Percentiles rank a stretch among this genome's conserved stretches.
Evolutionary conservation across 2,329 filamentous ascomycete genomes (phyloP).

Genomic region (Cladosporium sp.): DNA sequence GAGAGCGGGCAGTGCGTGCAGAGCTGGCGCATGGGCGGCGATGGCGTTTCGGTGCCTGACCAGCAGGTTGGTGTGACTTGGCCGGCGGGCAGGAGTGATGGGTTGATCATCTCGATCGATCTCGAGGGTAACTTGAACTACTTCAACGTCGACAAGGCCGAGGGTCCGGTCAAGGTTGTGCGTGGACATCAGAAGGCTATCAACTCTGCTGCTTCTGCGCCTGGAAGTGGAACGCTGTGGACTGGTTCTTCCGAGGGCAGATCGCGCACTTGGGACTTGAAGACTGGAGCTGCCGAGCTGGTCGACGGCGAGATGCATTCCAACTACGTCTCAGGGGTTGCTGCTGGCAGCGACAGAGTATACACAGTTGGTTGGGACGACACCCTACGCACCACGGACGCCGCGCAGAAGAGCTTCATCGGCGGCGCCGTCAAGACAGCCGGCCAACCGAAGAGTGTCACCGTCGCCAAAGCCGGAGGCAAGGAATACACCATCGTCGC

Average conservation of each 20-base stretch:
- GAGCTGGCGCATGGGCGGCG: constrained; percentile 79
- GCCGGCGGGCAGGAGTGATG: constrained; percentile 76
- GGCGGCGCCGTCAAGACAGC: constrained; percentile 64
- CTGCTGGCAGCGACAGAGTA: constrained; percentile 53
- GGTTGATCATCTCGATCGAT: constrained; percentile 84
- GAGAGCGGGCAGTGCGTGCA: constrained; percentile 73
- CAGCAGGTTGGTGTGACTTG: constrained; percentile 96
- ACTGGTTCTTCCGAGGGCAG: constrained; percentile 92
- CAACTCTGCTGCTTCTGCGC: constrained; percentile 65
- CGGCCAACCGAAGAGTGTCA: constrained; percentile 76
- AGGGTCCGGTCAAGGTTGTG: constrained; percentile 66
- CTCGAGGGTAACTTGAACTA: constrained; percentile 89
- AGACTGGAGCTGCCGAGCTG: constrained; percentile 62
- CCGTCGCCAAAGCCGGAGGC: constrained; percentile 53
- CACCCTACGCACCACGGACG: constrained; percentile 73
- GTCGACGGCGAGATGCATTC: constrained; percentile 79
- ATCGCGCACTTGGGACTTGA: constrained; percentile 77
- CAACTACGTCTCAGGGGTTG: constrained; percentile 78
- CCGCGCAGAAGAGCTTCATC: constrained; percentile 69
- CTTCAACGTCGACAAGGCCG: constrained; percentile 66
- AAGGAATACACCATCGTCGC: constrained; percentile 49
- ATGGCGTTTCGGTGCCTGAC: constrained; percentile 69
- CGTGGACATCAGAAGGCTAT: constrained; percentile 90
- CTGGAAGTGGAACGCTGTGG: constrained; percentile 62
- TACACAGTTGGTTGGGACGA: constrained; percentile 95